Conservation (phyloP, 208 protist genomes). For the Dictyostelium gargantuum region DNA sequence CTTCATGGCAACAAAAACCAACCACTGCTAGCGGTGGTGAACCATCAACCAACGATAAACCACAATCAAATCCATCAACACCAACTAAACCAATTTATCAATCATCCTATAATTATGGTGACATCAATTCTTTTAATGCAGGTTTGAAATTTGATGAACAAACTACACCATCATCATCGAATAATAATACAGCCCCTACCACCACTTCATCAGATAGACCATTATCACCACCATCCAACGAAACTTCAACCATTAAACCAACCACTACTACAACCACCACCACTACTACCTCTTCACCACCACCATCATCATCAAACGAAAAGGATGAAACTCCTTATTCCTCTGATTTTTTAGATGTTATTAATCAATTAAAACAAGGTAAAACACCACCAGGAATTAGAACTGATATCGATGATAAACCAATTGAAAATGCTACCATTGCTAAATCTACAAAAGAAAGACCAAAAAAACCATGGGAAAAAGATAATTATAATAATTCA, state of each 20-base stretch:
- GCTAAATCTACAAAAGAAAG: neutral
- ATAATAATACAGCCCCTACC: neutral
- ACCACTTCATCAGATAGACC: neutral
- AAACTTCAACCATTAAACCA: no score
- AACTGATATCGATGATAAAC: constrained; percentile 51
- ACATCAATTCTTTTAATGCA: neutral
- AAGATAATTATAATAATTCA: no score
- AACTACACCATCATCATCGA: neutral
- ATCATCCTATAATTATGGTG: neutral
- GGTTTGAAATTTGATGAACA: neutral
- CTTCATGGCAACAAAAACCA: constrained; percentile 55
- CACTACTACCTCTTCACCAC: neutral
- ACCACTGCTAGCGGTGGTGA: neutral
- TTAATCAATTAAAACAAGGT: constrained; percentile 55
- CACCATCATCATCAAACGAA: neutral
- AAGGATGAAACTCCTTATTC: constrained; percentile 38
- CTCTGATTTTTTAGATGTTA: constrained; percentile 25
- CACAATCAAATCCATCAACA: neutral
- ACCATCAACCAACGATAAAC: neutral
- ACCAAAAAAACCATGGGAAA: constrained; percentile 36
- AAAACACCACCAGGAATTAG: constrained; percentile 62
- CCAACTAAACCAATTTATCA: neutral
- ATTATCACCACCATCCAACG: neutral
- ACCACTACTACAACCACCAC: neutral
- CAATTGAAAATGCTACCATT: neutral